Evolutionary conservation across 257 asterid genomes (phyloP).

Genomic region (Fraxinus quadrangulata): DNA sequence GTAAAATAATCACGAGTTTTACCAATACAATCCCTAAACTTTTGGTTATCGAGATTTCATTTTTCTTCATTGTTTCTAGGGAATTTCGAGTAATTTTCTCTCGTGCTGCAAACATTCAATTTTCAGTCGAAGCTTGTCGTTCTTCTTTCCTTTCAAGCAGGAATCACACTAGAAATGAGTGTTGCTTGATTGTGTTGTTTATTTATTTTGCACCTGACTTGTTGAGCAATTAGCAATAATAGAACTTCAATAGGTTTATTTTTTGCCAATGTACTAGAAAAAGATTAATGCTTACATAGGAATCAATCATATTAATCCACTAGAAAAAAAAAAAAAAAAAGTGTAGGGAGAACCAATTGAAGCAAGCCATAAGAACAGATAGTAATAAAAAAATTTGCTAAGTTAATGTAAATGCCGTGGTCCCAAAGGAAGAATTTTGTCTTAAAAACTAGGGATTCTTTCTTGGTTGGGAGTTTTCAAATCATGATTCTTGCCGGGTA

Average conservation of each 20-base stretch:
- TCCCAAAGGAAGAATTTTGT: constrained; percentile 49
- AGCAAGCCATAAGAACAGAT: not conserved
- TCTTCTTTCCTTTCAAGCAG: not conserved
- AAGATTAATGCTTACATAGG: not conserved
- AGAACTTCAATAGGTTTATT: not conserved
- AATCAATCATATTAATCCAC: not conserved
- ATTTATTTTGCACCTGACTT: not conserved
- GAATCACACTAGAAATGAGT: not conserved
- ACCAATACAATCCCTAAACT: not conserved
- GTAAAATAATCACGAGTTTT: not conserved
- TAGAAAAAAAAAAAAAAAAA: not conserved
- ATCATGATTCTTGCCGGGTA: constrained; percentile 60
- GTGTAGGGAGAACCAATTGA: not conserved
- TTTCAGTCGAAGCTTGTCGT: not conserved
- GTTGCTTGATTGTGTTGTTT: not conserved
- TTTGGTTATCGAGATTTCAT: not conserved
- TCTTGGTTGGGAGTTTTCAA: constrained; percentile 47
- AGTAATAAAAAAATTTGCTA: not conserved
- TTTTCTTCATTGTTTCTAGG: not conserved
- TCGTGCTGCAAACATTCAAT: not conserved
- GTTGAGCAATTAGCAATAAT: not conserved
- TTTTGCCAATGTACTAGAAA: not conserved
- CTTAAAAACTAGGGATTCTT: constrained; percentile 51
- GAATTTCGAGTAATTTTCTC: not conserved
- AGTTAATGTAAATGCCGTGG: constrained; percentile 21